phyloP scores from a whole-genome alignment of 495 filamentous ascomycete species.

The Acidomyces sp. region DNA sequence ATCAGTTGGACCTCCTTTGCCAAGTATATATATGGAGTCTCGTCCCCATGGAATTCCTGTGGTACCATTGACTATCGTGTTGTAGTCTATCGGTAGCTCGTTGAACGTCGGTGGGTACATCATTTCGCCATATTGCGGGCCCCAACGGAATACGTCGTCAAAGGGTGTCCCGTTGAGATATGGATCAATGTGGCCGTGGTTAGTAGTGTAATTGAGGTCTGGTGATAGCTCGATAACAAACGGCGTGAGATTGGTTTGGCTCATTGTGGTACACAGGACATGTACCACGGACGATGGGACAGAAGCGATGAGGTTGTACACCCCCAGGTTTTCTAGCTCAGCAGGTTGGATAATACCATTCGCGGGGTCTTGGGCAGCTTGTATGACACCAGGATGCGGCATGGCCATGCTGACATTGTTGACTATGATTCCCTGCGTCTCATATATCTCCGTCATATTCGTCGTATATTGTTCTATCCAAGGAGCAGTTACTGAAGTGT shows the following conservation, averaged over 20 bases:
- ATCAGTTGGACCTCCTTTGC: slow-evolving; percentile 28
- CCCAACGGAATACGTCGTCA: slow-evolving; percentile 48
- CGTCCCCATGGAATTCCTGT: slow-evolving; percentile 21
- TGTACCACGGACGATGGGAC: slow-evolving; percentile 54
- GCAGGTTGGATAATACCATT: slow-evolving; percentile 55
- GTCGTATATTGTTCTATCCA: slow-evolving; percentile 48
- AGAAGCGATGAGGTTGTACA: slow-evolving; percentile 50
- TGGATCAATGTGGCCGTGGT: slow-evolving; percentile 12
- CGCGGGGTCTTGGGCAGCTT: slow-evolving; percentile 41
- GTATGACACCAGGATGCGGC: slow-evolving; percentile 54
- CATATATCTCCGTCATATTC: slow-evolving; percentile 36
- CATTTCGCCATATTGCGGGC: slow-evolving; percentile 27
- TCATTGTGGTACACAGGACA: slow-evolving; percentile 55
- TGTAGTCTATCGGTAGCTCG: slow-evolving; percentile 45
- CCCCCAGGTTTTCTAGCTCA: slow-evolving; percentile 49
- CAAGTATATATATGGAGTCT: slow-evolving; percentile 51
- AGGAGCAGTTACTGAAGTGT: slow-evolving; percentile 46
- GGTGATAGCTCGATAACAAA: slow-evolving; percentile 44
- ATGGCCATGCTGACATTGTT: slow-evolving; percentile 65
- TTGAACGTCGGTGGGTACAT: slow-evolving; percentile 50
- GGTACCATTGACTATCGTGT: slow-evolving; percentile 50
- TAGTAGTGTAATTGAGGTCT: slow-evolving; percentile 40
- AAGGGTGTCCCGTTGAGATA: slow-evolving; percentile 10
- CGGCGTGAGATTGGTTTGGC: slow-evolving; percentile 41
- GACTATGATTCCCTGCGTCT: slow-evolving; percentile 35